Percentiles rank a stretch among this genome's conserved stretches.
These are phyloP conservation scores for Podospora anserina DNA, from an alignment of 495 filamentous ascomycete species.

Conservation along the genomic window DNA sequence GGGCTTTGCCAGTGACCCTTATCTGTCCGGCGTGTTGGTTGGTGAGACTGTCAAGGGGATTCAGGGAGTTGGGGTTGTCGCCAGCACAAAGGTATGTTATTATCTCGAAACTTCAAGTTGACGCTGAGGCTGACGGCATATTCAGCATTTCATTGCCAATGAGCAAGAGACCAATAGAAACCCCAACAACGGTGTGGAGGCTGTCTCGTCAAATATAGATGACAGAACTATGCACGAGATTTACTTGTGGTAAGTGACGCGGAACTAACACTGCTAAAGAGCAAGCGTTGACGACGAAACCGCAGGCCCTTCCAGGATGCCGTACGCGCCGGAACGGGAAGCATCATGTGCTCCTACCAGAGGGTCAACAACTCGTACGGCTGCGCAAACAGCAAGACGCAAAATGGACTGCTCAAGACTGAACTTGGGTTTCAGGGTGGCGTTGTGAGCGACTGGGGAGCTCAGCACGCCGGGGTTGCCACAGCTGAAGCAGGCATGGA, in stretches of 20 bases:
- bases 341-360: constrained; percentile 70
- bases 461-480: constrained; percentile 54
- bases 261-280: constrained; percentile 32
- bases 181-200: constrained; percentile 41
- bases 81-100: constrained; percentile 48
- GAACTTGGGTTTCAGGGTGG: constrained; percentile 62
- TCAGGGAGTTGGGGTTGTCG: constrained; percentile 53
- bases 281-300: not conserved
- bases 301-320: constrained; percentile 62
- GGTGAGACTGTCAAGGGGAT: constrained; percentile 47
- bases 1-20: constrained; percentile 50
- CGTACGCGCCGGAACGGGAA: constrained; percentile 57
- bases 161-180: constrained; percentile 66
- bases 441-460: constrained; percentile 64
- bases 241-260: constrained; percentile 61
- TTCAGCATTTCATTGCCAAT: constrained; percentile 57
- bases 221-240: constrained; percentile 68
- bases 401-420: constrained; percentile 62
- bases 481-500: constrained; percentile 58
- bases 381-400: constrained; percentile 59
- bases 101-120: too few relatives aligned
- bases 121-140: constrained; percentile 21
- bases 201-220: constrained; percentile 61
- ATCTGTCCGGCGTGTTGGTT: constrained; percentile 47
- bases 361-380: constrained; percentile 63